phyloP scores from a whole-genome alignment of 2,329 filamentous ascomycete genomes.

The Coniosporium tulheliwenetii region DNA sequence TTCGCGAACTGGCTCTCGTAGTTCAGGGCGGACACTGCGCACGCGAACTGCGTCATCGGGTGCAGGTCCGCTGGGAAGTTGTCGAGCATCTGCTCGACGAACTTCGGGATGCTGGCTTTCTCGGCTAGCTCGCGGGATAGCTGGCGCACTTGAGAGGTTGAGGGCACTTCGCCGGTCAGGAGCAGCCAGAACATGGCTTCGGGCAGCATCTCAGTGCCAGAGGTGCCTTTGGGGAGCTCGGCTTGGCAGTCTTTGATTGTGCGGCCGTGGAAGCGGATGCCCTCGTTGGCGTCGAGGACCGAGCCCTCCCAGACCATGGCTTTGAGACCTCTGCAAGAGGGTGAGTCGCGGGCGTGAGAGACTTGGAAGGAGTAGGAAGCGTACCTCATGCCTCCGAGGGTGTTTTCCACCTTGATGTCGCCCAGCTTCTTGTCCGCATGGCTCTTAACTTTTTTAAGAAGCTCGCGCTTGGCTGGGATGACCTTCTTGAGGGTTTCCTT shows the following conservation, averaged over 20 bases:
- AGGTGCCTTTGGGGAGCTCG: slow-evolving; percentile 80
- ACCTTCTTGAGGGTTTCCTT: slow-evolving; percentile 71
- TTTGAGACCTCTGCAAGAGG: slow-evolving; percentile 55
- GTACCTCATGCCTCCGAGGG: slow-evolving; percentile 83
- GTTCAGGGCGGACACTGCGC: slow-evolving; percentile 89
- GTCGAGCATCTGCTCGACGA: slow-evolving; percentile 78
- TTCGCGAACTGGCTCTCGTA: slow-evolving; percentile 89
- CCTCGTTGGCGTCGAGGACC: slow-evolving; percentile 89
- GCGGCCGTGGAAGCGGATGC: slow-evolving; percentile 93
- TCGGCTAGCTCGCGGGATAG: slow-evolving; percentile 80
- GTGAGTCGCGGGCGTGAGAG: not conserved
- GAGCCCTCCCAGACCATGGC: slow-evolving; percentile 99
- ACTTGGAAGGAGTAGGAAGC: not conserved
- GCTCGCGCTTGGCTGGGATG: slow-evolving; percentile 85
- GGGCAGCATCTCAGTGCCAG: slow-evolving; percentile 91
- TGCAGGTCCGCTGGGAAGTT: slow-evolving; percentile 80
- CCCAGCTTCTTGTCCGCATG: slow-evolving; percentile 71
- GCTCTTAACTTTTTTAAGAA: slow-evolving; percentile 85
- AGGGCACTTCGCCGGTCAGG: slow-evolving; percentile 81
- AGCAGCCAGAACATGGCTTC: slow-evolving; percentile 99
- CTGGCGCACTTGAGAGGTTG: slow-evolving; percentile 60
- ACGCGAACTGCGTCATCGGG: slow-evolving; percentile 96
- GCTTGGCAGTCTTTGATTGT: slow-evolving; percentile 97
- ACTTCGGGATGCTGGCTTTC: slow-evolving; percentile 66
- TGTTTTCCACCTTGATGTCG: slow-evolving; percentile 86